These are phyloP conservation scores for Colletotrichum sp. DNA, from an alignment of 2,329 filamentous ascomycete species.

Conservation along the genomic window DNA sequence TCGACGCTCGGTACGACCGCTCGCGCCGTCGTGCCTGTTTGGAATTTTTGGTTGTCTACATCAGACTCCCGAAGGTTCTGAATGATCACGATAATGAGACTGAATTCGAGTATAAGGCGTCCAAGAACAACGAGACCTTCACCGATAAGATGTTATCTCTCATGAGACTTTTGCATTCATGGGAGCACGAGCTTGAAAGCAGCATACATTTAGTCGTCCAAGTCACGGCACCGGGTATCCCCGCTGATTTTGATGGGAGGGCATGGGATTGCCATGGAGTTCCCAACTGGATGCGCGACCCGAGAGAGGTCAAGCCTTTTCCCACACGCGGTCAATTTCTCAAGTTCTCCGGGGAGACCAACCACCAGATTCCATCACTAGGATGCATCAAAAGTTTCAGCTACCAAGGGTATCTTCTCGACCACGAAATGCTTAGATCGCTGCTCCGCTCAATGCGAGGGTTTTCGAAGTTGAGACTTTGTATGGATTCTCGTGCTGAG, in stretches of 20 bases:
- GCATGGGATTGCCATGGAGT: not conserved
- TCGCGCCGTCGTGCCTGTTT: not conserved
- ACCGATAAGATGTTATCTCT: not conserved
- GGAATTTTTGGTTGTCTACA: not conserved
- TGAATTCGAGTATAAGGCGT: not conserved
- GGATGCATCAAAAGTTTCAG: not conserved
- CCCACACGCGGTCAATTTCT: not conserved
- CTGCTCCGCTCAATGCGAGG: not conserved
- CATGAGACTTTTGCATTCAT: not conserved
- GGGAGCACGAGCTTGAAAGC: not conserved
- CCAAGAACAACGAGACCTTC: not conserved
- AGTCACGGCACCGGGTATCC: not conserved
- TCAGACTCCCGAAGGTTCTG: not conserved
- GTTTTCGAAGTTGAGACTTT: not conserved
- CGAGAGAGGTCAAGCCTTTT: not conserved
- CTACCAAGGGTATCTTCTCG: not conserved
- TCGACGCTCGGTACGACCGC: rapidly evolving
- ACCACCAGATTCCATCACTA: not conserved
- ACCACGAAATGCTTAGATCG: not conserved
- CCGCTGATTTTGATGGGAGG: not conserved
- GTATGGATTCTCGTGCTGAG: not conserved
- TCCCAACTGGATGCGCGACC: not conserved
- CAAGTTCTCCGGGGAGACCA: not conserved
- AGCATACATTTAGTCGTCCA: not conserved
- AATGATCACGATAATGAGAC: not conserved